Base-by-base conservation (phyloP, 2,329 filamentous ascomycete genomes). In the Metarhizium robertsii region DNA sequence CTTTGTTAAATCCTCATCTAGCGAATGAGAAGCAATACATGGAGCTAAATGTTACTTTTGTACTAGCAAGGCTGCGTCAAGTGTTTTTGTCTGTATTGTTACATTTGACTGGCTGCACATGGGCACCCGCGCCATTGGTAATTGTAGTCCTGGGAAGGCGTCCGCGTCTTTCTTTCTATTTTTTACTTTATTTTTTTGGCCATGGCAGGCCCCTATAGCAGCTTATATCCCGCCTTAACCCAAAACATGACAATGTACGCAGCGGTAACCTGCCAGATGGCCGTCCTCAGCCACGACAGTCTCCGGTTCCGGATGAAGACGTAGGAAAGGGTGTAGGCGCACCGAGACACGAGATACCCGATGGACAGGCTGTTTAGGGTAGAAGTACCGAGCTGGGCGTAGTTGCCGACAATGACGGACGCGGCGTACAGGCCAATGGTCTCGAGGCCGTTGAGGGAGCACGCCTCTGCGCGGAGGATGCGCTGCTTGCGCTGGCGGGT, bases 401-500 rank as follows among this genome's bases (percentile, higher is more conserved):
- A 62, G 62, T 77, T 79, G 59, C 72, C 76, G 16, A 76, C 76
- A 34, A 73, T 67, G 20, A 80, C 69, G 43, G 66, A 70, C 2
- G 71, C 71, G 18, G 74, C 70, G 61, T 69, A 77, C 58, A 75
- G 62, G 49, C 73, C 73, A 11, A 78, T 59, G 6, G 71, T 75
- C 64, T 78, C 75, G 57, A 75, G 68, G 58, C 67, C 72, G 60
- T 78, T 78, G 49, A 66, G 62, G 11, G 67, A 61, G 4, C 76
- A 75, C 20, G 79, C 77, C 62, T 85, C 77, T 32, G 76, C 73
- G 52, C 80, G 75, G 45, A 82, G 65, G 36, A 79, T 72, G 52
- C 74, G 74, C 62, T 81, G 82, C 63, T 85, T 80, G 32, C 72
- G 74, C 65, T 80, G 58, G 2, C 14, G 8, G 4, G 14, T 3